These are phyloP conservation scores for Fusarium caatingaense DNA, from an alignment of 2,329 filamentous ascomycete genomes.

Conservation along the genomic window DNA sequence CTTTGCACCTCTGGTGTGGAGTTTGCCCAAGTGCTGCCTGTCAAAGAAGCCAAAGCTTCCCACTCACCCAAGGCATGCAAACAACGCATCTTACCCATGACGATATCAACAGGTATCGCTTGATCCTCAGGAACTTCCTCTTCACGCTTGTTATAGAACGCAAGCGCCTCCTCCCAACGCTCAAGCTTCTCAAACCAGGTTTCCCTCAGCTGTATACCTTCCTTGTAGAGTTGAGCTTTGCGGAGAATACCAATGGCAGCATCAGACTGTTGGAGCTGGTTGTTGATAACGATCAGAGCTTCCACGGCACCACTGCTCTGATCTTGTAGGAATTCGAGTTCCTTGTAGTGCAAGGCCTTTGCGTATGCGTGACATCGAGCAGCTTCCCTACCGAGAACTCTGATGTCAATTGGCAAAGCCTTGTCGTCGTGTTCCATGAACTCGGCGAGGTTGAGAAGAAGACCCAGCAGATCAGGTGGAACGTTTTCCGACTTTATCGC, in stretches of 20 bases:
- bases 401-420: conserved; percentile 95
- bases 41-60: conserved; percentile 89
- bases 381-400: conserved; percentile 92
- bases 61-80: conserved; percentile 96
- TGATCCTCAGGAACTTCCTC: conserved; percentile 69
- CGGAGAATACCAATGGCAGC: conserved; percentile 97
- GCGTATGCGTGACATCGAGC: conserved; percentile 98
- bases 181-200: conserved; percentile 99
- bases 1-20: conserved; percentile 88
- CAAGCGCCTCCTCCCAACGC: conserved; percentile 95
- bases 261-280: conserved; percentile 97
- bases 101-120: conserved; percentile 83
- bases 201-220: conserved; percentile 92
- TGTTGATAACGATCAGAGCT: conserved; percentile 98
- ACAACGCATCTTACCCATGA: conserved; percentile 99
- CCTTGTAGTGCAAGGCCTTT: conserved; percentile 98
- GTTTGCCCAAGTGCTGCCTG: conserved; percentile 93
- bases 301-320: conserved; percentile 96
- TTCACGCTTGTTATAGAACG: conserved; percentile 91
- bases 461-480: conserved; percentile 92
- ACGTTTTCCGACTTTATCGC: conserved; percentile 96
- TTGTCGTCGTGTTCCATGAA: conserved; percentile 99
- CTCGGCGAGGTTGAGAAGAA: conserved; percentile 94
- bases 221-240: conserved; percentile 94
- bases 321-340: conserved; percentile 97